These are phyloP conservation scores for Aphanomyces astaci DNA, from an alignment of 352 stramenopile genomes.

Conservation along the genomic window DNA sequence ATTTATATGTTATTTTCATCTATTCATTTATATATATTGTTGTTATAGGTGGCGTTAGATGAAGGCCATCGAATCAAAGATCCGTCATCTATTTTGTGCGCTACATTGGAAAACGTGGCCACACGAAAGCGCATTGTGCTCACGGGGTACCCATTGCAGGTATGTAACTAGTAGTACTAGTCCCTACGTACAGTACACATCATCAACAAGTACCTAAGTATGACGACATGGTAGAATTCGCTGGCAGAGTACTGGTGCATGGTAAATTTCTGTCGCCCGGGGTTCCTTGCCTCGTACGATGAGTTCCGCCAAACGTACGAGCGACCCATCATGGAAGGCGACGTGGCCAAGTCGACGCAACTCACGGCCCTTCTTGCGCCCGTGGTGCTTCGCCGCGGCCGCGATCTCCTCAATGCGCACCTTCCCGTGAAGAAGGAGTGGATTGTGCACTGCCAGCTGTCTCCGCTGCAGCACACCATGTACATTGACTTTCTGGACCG, in stretches of 20 bases:
- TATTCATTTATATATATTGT: neutral
- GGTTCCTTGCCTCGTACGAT: conserved; percentile 65
- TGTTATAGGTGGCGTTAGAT: conserved; percentile 55
- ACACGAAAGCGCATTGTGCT: conserved; percentile 82
- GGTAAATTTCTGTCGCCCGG: conserved; percentile 79
- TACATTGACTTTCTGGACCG: conserved; percentile 66
- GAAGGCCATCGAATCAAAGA: conserved; percentile 86
- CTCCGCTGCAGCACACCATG: conserved; percentile 61
- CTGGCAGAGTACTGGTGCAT: conserved; percentile 89
- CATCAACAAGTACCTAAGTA: no score
- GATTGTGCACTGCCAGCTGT: conserved; percentile 83
- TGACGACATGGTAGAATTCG: no score
- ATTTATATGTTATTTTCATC: neutral
- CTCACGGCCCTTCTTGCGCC: conserved; percentile 53
- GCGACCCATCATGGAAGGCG: conserved; percentile 69
- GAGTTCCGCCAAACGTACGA: conserved; percentile 71
- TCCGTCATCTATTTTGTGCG: conserved; percentile 70
- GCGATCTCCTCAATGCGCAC: conserved; percentile 53
- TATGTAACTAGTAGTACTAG: no score
- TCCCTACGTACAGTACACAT: no score
- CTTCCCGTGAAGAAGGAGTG: conserved; percentile 78
- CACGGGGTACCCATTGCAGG: conserved; percentile 91
- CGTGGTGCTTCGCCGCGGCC: conserved; percentile 67
- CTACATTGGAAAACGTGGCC: conserved; percentile 67
- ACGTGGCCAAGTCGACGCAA: conserved; percentile 46